phyloP scores from a whole-genome alignment of 805 yeast genomes.

The Schizosaccharomyces japonicus region DNA sequence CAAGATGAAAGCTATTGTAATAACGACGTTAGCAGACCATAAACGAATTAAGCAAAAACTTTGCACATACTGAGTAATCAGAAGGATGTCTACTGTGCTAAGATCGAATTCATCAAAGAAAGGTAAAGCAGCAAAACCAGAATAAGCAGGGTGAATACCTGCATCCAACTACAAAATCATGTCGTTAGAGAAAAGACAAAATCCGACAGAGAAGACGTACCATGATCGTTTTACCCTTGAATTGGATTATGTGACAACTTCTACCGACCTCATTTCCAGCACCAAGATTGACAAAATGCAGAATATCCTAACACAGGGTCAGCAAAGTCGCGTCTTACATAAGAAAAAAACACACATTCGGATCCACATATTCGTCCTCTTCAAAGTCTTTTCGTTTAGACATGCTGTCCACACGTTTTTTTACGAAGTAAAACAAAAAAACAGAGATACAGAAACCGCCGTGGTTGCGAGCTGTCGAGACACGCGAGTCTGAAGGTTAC shows the following conservation, averaged over 20 bases:
- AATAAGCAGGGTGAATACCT: conserved; percentile 88
- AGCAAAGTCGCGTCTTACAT: not conserved
- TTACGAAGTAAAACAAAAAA: too few relatives aligned
- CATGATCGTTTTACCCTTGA: conserved; percentile 87
- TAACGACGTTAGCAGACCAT: not conserved
- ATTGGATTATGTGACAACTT: conserved; percentile 77
- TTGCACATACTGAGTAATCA: conserved; percentile 43
- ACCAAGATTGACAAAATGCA: conserved; percentile 70
- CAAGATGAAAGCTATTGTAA: conserved; percentile 49
- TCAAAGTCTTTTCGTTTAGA: conserved; percentile 1
- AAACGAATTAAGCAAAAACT: not conserved
- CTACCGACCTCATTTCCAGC: conserved; percentile 98
- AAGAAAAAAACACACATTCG: not conserved
- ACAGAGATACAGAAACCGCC: too few relatives aligned
- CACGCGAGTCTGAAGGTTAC: too few relatives aligned
- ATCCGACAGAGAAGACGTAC: conserved; percentile 6
- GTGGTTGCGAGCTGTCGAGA: too few relatives aligned
- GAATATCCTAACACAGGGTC: conserved; percentile 15
- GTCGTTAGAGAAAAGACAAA: not conserved
- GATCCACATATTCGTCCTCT: not conserved
- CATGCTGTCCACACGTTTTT: not conserved
- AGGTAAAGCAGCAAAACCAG: conserved; percentile 77
- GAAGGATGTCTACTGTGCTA: conserved; percentile 58
- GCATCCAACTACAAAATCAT: conserved; percentile 39
- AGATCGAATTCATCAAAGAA: conserved; percentile 88